Conservation (phyloP, 2,329 filamentous ascomycete species). For the Orbilia blumenaviensis region DNA sequence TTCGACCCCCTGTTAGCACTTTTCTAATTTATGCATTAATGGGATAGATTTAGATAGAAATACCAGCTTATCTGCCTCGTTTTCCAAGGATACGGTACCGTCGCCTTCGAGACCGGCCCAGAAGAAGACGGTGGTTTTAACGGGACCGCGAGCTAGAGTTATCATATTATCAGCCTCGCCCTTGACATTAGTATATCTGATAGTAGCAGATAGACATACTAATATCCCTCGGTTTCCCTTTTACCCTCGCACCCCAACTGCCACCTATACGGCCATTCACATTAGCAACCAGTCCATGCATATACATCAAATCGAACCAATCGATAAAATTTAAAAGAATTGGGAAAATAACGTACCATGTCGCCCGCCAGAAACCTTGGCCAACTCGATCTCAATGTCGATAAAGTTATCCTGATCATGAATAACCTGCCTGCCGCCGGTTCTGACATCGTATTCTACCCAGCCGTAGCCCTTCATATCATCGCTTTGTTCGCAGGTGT, state of each 20-base stretch:
- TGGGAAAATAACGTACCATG: constrained; percentile 68
- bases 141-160: constrained; percentile 65
- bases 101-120: constrained; percentile 82
- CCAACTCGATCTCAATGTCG: constrained; percentile 90
- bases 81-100: constrained; percentile 71
- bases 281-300: background rate
- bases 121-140: constrained; percentile 82
- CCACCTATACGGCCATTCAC: constrained; percentile 63
- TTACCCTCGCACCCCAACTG: constrained; percentile 89
- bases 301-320: constrained; percentile 10
- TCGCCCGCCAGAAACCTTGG: constrained; percentile 86
- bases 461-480: constrained; percentile 95
- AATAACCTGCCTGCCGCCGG: constrained; percentile 86
- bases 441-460: constrained; percentile 93
- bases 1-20: background rate
- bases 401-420: constrained; percentile 88
- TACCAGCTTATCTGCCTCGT: constrained; percentile 63
- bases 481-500: constrained; percentile 95
- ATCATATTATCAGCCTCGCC: background rate
- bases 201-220: constrained; percentile 60
- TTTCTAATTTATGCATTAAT: background rate
- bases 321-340: too few species aligned
- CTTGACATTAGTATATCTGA: background rate
- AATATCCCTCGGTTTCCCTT: constrained; percentile 78
- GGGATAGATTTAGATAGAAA: background rate